Evolutionary conservation across 176 grass and related monocot species (phyloP).

Genomic region (Musa schizocarpa): DNA sequence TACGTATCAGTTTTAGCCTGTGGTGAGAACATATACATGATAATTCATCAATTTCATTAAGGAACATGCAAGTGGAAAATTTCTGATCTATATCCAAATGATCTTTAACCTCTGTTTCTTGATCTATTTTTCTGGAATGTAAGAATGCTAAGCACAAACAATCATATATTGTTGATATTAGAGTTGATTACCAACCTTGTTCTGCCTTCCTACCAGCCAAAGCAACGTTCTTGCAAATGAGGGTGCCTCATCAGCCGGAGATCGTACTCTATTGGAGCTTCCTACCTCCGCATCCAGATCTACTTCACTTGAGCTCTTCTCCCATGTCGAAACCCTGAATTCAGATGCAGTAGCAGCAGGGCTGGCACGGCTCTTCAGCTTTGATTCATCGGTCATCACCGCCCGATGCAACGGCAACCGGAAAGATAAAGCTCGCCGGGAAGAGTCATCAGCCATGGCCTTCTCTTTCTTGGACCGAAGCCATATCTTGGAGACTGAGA

Average conservation of each 20-base stretch:
- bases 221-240: constrained; percentile 19
- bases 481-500: constrained; percentile 86
- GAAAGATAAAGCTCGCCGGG: constrained; percentile 68
- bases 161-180: background rate
- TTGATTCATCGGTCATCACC: background rate
- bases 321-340: constrained; percentile 31
- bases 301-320: constrained; percentile 44
- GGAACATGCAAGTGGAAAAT: background rate
- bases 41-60: background rate
- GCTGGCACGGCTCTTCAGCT: constrained; percentile 26
- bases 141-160: too few relatives aligned
- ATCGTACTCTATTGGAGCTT: constrained; percentile 5
- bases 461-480: constrained; percentile 55
- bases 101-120: background rate
- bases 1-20: background rate
- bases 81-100: background rate
- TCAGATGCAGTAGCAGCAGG: constrained; percentile 27
- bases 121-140: too few relatives aligned
- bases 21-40: too few relatives aligned
- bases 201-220: constrained; percentile 16
- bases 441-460: constrained; percentile 13
- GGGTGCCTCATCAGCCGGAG: background rate
- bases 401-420: constrained; percentile 52
- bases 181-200: constrained; percentile 12
- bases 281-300: constrained; percentile 62